Base-by-base conservation (phyloP, 306 rosid genomes). In the Vigna hirtella region DNA sequence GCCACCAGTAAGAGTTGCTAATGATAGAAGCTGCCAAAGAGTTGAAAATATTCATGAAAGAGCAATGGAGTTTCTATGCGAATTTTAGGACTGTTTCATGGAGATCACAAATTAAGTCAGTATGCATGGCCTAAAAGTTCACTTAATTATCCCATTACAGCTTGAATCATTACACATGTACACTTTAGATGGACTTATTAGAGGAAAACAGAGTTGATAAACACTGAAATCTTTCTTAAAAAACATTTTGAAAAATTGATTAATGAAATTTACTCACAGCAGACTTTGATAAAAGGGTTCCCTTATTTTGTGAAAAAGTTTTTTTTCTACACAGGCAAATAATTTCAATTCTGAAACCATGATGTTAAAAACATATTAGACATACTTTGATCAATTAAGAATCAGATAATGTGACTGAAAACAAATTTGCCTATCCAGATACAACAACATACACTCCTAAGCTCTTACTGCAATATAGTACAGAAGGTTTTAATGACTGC, bases 21-120 rank as follows among this genome's bases (percentile, higher is more conserved):
- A 11, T 16, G 97, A 83, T 74, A 94, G 92, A 88, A 94, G 88
- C 98, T 94, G 91, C 83, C 64, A 73, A 5, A 32, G 28, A 56
- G 22, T 72, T 82, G 17, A 47, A 42, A 65, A 71, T 42, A 66
- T 53, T 59, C 50, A 48, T 72, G 28, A 83, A 14, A 55, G 70
- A 65, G 47, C 69, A 80, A 63, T 50, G 72, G 10, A 53, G 52
- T 66, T 66, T 59, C 55, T 72, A 32, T 45, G 74, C 4, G 48
- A 72, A 53, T 72, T 38, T 49, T 9, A 67, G 12, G 26, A 22
- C 48, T 52, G 79, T 50, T 32, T 67, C 15, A 12, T 12, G 58
- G 26, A 72, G 50, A 66, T 32, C 1, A 71, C 28, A 71, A 48
- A 42, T 70, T 26, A 13, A 50, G 40, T 13, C 67, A n/a, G 67